Percentiles rank a stretch among this genome's conserved stretches.
phyloP scores from a whole-genome alignment of 192 early-diverging fungal species.

The Podila epigama region DNA sequence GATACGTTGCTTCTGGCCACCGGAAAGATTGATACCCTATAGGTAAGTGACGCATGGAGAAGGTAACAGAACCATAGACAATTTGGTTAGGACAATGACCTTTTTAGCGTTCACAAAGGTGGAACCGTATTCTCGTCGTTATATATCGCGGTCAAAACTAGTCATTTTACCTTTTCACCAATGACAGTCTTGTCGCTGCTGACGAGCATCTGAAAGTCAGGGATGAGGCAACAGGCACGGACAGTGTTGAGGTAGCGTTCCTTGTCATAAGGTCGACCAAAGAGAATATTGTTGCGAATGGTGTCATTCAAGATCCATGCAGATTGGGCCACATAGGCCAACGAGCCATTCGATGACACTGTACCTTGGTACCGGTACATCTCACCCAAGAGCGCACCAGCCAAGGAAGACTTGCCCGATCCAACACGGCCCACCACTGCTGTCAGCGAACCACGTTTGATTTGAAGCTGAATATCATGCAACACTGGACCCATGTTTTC shows the following conservation, averaged over 20 bases:
- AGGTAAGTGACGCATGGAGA: not conserved
- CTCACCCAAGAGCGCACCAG: constrained; percentile 57
- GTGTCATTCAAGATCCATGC: constrained; percentile 97
- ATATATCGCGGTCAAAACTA: not conserved
- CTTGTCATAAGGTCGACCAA: constrained; percentile 79
- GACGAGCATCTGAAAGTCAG: constrained; percentile 84
- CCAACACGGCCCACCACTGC: constrained; percentile 62
- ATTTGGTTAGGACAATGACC: too few relatives aligned
- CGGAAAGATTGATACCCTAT: constrained; percentile 86
- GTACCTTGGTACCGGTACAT: constrained; percentile 53
- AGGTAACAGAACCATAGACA: not conserved
- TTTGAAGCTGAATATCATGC: constrained; percentile 49
- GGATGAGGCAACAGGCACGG: constrained; percentile 80
- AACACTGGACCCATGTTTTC: constrained; percentile 42
- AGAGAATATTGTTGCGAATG: constrained; percentile 91
- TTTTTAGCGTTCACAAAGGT: too few relatives aligned
- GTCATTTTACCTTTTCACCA: constrained; percentile 70
- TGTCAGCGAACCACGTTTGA: constrained; percentile 50
- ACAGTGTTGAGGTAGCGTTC: constrained; percentile 65
- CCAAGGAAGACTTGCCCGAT: constrained; percentile 61
- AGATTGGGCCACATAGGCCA: constrained; percentile 56
- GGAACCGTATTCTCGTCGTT: too few relatives aligned
- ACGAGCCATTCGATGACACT: constrained; percentile 19
- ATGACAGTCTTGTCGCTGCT: constrained; percentile 92
- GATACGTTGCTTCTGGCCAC: constrained; percentile 87